Evolutionary conservation across 2,329 filamentous ascomycete species (phyloP).

Genomic region (Stemphylium lycopersici): DNA sequence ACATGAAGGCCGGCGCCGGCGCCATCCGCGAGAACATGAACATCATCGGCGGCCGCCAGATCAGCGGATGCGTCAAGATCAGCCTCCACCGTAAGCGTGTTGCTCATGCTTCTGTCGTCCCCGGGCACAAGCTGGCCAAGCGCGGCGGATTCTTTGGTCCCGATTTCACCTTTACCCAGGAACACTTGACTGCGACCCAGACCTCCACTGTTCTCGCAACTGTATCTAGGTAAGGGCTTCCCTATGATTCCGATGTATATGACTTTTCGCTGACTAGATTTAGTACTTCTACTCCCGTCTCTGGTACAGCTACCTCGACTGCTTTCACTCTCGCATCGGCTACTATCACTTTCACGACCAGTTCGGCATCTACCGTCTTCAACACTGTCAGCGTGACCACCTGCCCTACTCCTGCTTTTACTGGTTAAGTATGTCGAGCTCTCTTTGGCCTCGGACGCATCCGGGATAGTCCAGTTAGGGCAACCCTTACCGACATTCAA

Average conservation of each 20-base stretch:
- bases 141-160: conserved; percentile 1
- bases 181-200: not conserved
- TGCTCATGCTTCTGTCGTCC: not conserved
- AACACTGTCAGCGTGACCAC: not conserved
- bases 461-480: not conserved
- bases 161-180: conserved; percentile 3
- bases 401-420: not conserved
- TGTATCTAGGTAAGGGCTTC: not conserved
- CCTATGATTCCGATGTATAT: not conserved
- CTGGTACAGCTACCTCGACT: not conserved
- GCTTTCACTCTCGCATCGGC: not conserved
- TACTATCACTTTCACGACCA: not conserved
- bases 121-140: not conserved
- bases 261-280: not conserved
- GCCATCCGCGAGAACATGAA: conserved; percentile 9
- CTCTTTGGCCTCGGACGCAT: too few relatives aligned
- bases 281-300: conserved; percentile 3
- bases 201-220: not conserved
- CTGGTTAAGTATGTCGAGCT: too few relatives aligned
- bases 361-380: not conserved
- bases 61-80: conserved; percentile 13
- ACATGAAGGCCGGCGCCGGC: conserved; percentile 29
- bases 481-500: not conserved
- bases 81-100: conserved; percentile 23
- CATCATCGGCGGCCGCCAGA: conserved; percentile 29